Evolutionary conservation across 139 green algal genomes (phyloP).

Genomic region (Axilococcus clingmanii): DNA sequence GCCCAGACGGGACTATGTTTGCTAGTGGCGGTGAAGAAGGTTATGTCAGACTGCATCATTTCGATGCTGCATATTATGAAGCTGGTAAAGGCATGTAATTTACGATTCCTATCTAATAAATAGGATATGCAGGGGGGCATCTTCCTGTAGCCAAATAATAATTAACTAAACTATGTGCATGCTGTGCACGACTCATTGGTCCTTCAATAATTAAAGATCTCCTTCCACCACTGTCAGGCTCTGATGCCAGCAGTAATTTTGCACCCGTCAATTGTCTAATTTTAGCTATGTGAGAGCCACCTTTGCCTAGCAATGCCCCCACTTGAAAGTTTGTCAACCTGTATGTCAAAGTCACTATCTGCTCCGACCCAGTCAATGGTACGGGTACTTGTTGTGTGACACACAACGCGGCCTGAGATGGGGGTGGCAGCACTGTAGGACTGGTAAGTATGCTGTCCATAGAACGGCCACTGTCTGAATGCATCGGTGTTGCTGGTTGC

Average conservation of each 20-base stretch:
- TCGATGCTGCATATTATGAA: conserved; percentile 68
- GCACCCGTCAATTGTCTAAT: conserved; percentile 20
- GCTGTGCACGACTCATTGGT: conserved; percentile 7
- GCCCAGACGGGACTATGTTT: conserved; percentile 69
- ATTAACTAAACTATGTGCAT: conserved; percentile 27
- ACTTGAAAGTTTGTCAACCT: conserved; percentile 18
- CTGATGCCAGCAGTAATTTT: conserved; percentile 15
- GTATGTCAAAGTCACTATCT: conserved; percentile 8
- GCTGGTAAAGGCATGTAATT: too few species aligned
- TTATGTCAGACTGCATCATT: conserved; percentile 94
- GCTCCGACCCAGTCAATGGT: background rate
- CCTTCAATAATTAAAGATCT: conserved; percentile 21
- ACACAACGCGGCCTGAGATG: background rate
- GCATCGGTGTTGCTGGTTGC: background rate
- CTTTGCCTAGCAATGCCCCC: conserved; percentile 29
- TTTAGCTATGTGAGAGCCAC: conserved; percentile 22
- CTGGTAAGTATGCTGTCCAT: background rate
- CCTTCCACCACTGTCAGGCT: conserved; percentile 1
- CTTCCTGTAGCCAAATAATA: conserved; percentile 15
- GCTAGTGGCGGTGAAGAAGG: conserved; percentile 87
- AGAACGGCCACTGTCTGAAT: background rate
- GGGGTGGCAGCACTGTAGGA: conserved; percentile 3
- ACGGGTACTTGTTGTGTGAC: background rate
- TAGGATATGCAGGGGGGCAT: conserved; percentile 4
- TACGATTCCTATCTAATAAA: too few species aligned